A percentile compares a stretch with the other conserved stretches of the same genome.
Conservation (phyloP, 192 early-diverging fungal species). For the Backusella mclennaniae region DNA sequence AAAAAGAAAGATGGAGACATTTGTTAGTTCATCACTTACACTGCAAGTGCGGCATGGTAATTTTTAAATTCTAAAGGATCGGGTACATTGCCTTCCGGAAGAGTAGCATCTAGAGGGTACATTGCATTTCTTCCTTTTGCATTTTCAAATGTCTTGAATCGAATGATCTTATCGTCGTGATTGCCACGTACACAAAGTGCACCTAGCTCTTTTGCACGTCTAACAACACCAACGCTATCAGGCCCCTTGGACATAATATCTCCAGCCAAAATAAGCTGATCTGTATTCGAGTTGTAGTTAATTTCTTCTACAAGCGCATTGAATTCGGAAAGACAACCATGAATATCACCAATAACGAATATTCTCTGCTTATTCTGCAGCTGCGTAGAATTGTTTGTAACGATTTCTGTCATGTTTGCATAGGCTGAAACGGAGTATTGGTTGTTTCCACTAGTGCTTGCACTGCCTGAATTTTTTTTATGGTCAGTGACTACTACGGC, state of each 20-base stretch:
- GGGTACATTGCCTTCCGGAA: slow-evolving; percentile 33
- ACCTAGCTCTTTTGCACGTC: slow-evolving; percentile 42
- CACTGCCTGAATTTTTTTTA: slow-evolving; percentile 8
- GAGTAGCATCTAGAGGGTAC: background rate
- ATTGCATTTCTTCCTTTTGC: slow-evolving; percentile 15
- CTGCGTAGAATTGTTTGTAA: background rate
- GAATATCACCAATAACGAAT: slow-evolving; percentile 72
- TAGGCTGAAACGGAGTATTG: slow-evolving; percentile 26
- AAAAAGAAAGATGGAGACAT: background rate
- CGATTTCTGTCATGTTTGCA: slow-evolving; percentile 30
- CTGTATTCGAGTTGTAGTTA: slow-evolving; percentile 31
- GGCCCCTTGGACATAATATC: slow-evolving; percentile 68
- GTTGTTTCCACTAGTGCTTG: background rate
- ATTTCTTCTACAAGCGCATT: slow-evolving; percentile 48
- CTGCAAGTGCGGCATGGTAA: slow-evolving; percentile 36
- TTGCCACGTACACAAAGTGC: slow-evolving; percentile 68
- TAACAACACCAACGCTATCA: slow-evolving; percentile 55
- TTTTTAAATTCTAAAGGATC: slow-evolving; percentile 29
- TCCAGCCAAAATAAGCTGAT: slow-evolving; percentile 65
- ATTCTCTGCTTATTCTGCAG: slow-evolving; percentile 33
- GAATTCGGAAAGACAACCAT: slow-evolving; percentile 59
- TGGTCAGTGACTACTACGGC: slow-evolving; percentile 20
- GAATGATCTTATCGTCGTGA: slow-evolving; percentile 71
- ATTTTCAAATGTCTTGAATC: slow-evolving; percentile 41
- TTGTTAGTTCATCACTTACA: slow-evolving; percentile 20